phyloP scores from a whole-genome alignment of 148 eudicot genomes.

The Salicornia ramosissima region DNA sequence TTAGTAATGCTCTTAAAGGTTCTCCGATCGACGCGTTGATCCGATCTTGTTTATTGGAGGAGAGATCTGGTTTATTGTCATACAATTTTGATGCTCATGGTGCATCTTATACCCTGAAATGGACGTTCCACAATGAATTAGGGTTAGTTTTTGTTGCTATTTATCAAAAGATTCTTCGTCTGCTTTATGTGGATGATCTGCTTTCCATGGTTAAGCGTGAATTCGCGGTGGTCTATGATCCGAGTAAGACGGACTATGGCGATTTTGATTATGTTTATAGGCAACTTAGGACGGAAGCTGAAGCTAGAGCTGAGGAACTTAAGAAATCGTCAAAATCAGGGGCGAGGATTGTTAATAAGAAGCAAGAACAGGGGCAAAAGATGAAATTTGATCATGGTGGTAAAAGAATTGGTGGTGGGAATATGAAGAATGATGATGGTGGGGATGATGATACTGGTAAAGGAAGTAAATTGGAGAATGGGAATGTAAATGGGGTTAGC shows the following conservation, averaged over 20 bases:
- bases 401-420: slow-evolving; percentile 59
- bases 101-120: slow-evolving; percentile 78
- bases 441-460: slow-evolving; percentile 45
- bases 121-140: slow-evolving; percentile 94
- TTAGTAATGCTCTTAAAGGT: slow-evolving; percentile 82
- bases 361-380: slow-evolving; percentile 59
- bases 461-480: slow-evolving; percentile 41
- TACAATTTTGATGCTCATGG: slow-evolving; percentile 79
- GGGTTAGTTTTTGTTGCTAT: slow-evolving; percentile 98
- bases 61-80: slow-evolving; percentile 80
- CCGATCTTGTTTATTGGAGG: slow-evolving; percentile 91
- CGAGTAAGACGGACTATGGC: slow-evolving; percentile 53
- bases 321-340: slow-evolving; percentile 69
- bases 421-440: slow-evolving; percentile 45
- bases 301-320: slow-evolving; percentile 84
- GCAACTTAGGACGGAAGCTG: slow-evolving; percentile 92
- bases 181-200: slow-evolving; percentile 90
- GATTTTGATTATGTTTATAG: slow-evolving; percentile 74
- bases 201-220: slow-evolving; percentile 83
- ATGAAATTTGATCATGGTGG: slow-evolving; percentile 49
- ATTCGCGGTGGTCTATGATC: slow-evolving; percentile 80
- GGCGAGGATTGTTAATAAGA: slow-evolving; percentile 46
- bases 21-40: slow-evolving; percentile 93
- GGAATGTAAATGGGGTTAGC: slow-evolving; percentile 42
- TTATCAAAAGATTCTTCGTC: slow-evolving; percentile 77